Evolutionary conservation across 2,329 filamentous ascomycete species (phyloP).

Genomic region (Magnaporthiopsis incrustans): DNA sequence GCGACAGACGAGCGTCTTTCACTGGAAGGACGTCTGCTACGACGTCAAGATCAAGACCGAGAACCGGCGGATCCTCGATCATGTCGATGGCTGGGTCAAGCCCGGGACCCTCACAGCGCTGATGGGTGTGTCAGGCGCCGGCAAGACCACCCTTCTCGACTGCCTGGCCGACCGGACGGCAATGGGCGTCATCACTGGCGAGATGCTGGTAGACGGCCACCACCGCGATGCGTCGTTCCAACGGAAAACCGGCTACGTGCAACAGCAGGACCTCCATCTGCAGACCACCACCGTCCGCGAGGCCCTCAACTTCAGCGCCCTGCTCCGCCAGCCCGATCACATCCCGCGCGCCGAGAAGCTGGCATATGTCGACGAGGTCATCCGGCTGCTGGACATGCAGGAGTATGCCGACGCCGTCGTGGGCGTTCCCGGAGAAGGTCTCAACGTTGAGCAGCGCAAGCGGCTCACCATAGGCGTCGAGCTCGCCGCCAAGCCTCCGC

Average conservation of each 20-base stretch:
- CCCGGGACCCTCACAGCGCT: slow-evolving; percentile 80
- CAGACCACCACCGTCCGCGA: slow-evolving; percentile 48
- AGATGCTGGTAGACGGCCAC: slow-evolving; percentile 56
- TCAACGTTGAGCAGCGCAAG: slow-evolving; percentile 56
- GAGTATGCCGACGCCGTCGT: slow-evolving; percentile 60
- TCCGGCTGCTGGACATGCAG: slow-evolving; percentile 58
- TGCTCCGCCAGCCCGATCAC: slow-evolving; percentile 46
- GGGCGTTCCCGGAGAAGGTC: slow-evolving; percentile 51
- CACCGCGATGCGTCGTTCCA: slow-evolving; percentile 35
- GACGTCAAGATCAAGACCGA: slow-evolving; percentile 66
- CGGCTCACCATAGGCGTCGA: slow-evolving; percentile 55
- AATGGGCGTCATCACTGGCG: slow-evolving; percentile 56
- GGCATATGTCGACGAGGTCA: slow-evolving; percentile 55
- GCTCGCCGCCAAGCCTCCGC: slow-evolving; percentile 46
- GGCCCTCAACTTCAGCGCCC: slow-evolving; percentile 45
- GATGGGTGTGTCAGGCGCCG: slow-evolving; percentile 56
- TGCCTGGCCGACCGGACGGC: slow-evolving; percentile 48
- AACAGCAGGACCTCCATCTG: slow-evolving; percentile 56
- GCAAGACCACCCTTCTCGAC: slow-evolving; percentile 55
- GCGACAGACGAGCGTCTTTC: slow-evolving; percentile 55
- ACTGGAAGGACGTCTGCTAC: slow-evolving; percentile 70
- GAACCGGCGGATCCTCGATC: slow-evolving; percentile 62
- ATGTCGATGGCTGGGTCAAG: slow-evolving; percentile 83
- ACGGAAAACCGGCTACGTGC: slow-evolving; percentile 58
- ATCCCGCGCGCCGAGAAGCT: slow-evolving; percentile 50